Evolutionary conservation across 257 asterid genomes (phyloP), one percentile per base, ranked within the genome.

Genomic region (Rehmannia glutinosa): DNA sequence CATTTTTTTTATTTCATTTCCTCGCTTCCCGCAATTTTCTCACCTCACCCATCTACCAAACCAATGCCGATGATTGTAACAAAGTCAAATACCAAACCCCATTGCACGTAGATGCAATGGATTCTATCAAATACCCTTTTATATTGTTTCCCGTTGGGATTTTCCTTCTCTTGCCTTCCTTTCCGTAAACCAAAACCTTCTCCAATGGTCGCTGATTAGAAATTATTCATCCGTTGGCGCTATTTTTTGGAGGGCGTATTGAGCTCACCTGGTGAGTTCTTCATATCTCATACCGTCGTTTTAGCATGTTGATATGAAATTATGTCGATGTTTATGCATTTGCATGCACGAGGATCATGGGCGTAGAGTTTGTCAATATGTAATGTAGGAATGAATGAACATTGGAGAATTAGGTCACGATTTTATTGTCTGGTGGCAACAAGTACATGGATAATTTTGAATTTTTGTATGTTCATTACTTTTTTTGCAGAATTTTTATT

Each of bases 11-110:
- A 21, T 27, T 58, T 24, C 25, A 39, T 50, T 39, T 64, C 50
- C 65, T 50, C 42, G 58, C 51, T 71, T 69, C 68, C 77, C 79
- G 66, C 74, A 51, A 27, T 15, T 69, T 64, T 69, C 68, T 58
- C 69, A 13, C 49, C 39, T 20, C 68, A 25, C 56, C 65, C 66
- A 55, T 43, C 75, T 25, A 68, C 72, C 69, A 62, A 62, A 53
- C 72, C 41, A 66, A 51, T 39, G 60, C 61, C 69, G 27, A 27
- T 59, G 49, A 24, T 10, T 25, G 17, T 32, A 51, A 69, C 69
- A 27, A 66, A 38, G 30, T 51, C 71, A 66, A 78, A 58, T 53
- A 15, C 71, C 73, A 35, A 47, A 43, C 39, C 59, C 60, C 74
- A 30, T 51, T 67, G 47, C 61, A 20, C 57, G 3, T 73, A 50